phyloP scores from a whole-genome alignment of 306 rosid species.

The Vigna reflexopilosa region DNA sequence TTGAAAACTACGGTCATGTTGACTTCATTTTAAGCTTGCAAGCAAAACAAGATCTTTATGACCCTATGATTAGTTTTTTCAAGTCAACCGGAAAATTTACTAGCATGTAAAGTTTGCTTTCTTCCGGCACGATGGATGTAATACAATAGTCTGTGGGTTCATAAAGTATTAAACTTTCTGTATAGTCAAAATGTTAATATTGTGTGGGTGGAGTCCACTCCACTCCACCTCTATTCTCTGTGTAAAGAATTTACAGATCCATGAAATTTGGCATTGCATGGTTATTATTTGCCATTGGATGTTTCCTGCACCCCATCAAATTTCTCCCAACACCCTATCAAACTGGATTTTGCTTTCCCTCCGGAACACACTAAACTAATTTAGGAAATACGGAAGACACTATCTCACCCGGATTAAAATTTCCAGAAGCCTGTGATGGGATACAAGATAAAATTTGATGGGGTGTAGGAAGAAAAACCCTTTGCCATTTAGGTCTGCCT shows the following conservation, averaged over 20 bases:
- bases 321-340: too few relatives aligned
- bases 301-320: too few relatives aligned
- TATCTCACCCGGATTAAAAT: too few relatives aligned
- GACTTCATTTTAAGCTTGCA: slow-evolving; percentile 80
- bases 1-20: slow-evolving; percentile 80
- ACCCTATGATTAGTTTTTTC: slow-evolving; percentile 67
- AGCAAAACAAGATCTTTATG: slow-evolving; percentile 80
- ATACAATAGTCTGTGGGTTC: slow-evolving; percentile 38
- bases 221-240: background rate
- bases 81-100: slow-evolving; percentile 47
- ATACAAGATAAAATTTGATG: too few relatives aligned
- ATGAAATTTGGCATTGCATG: slow-evolving; percentile 10
- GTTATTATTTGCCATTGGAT: background rate
- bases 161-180: slow-evolving; percentile 45
- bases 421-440: too few relatives aligned
- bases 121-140: slow-evolving; percentile 35
- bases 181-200: slow-evolving; percentile 5
- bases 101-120: slow-evolving; percentile 45
- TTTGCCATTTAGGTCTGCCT: background rate
- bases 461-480: too few relatives aligned
- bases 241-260: slow-evolving; percentile 34
- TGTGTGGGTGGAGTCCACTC: background rate
- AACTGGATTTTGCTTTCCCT: too few relatives aligned
- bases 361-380: too few relatives aligned
- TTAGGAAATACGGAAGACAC: too few relatives aligned